phyloP scores from a whole-genome alignment of 1,284 basidiomycete species.

The Ganoderma resinaceum region DNA sequence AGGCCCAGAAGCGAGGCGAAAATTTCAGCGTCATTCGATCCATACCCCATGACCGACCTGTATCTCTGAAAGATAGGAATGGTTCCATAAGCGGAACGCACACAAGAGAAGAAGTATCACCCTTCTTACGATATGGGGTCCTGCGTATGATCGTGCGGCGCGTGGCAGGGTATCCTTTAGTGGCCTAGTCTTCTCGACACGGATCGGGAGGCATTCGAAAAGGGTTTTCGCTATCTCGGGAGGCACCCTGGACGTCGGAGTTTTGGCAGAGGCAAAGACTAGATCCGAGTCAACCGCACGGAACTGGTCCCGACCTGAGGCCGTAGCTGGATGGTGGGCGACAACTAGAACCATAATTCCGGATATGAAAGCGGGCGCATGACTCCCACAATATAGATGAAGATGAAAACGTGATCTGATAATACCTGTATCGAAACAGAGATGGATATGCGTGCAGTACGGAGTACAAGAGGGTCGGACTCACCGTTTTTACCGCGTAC shows the following conservation, averaged over 20 bases:
- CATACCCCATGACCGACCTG: slow-evolving; percentile 26
- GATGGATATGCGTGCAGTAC: neutral
- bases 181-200: slow-evolving; percentile 15
- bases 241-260: neutral
- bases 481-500: neutral
- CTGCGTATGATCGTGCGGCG: neutral
- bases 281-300: slow-evolving; percentile 6
- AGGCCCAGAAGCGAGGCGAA: slow-evolving; percentile 1
- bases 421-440: neutral
- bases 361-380: slow-evolving; percentile 4
- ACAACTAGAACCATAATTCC: neutral
- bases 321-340: neutral
- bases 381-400: slow-evolving; percentile 1
- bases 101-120: slow-evolving; percentile 20
- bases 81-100: slow-evolving; percentile 10
- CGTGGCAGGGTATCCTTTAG: slow-evolving; percentile 12
- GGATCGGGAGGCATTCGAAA: slow-evolving; percentile 7
- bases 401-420: neutral
- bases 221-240: slow-evolving; percentile 1
- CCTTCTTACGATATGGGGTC: slow-evolving; percentile 27
- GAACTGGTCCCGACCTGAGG: neutral
- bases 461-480: slow-evolving; percentile 6
- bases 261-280: neutral
- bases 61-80: slow-evolving; percentile 3
- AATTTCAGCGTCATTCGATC: slow-evolving; percentile 17